Base-by-base conservation (phyloP, 2,329 filamentous ascomycete genomes). In the Chaetoscypha palmicola region DNA sequence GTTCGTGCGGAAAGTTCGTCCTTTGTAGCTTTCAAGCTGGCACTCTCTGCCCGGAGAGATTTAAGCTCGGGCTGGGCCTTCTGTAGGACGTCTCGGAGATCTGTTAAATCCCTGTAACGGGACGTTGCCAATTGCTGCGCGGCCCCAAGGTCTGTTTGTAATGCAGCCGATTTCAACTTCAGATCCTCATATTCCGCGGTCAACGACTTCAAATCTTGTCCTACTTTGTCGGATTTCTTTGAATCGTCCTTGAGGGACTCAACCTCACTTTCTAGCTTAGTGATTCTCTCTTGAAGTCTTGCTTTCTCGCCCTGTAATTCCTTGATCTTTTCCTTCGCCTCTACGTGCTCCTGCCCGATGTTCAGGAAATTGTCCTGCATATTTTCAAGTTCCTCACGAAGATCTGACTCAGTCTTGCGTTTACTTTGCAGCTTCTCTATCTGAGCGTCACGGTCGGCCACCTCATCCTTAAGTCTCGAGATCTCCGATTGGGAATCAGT, bases 11-110 rank as follows among this genome's bases (percentile, higher is more conserved):
- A 70, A 2, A 96, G 72, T 49, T 94, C 86, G 36, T 90, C 83
- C 59, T 84, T 91, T 2, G 77, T 74, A 0, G 70, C 71, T 63
- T 88, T 90, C 24, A 97, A 71, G 31, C 81, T 76, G 0, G 77
- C 76, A 22, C 86, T 81, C 56, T 97, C 90, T 38, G 82, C 79
- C 5, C 87, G 79, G 16, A 97, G 71, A 34, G 70, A 81, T 61
- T 83, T 84, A 19, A 97, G 69, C 64, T 98, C 91, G 0, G 88
- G 85, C 58, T 96, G 90, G 1, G 85, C 77, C 62, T 92, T 94
- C 53, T 89, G 82, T 22, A 96, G 65, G 2, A 90, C 72, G 49
- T 91, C 85, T 16, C 83, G 77, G 35, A 95, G 69, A 21, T 94
- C 86, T 0, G 81, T 82, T 1, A 96, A 69, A 47, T 97, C 90